phyloP scores from a whole-genome alignment of 495 filamentous ascomycete species.

The Penicillium egyptiacum region DNA sequence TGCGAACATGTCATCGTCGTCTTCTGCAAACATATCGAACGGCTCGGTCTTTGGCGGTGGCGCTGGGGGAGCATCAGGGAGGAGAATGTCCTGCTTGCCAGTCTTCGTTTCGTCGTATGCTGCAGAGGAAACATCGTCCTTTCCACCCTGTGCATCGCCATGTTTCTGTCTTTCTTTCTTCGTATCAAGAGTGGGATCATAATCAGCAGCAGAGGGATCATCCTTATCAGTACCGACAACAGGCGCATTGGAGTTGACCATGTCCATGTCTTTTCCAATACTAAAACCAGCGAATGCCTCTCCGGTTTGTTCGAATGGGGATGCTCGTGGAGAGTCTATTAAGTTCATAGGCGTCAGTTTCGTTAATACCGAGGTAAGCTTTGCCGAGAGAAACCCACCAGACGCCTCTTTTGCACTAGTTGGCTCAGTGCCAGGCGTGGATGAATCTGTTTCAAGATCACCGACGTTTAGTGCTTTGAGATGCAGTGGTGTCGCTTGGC shows the following conservation, averaged over 20 bases:
- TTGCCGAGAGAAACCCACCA: constrained; percentile 24
- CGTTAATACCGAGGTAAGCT: not conserved
- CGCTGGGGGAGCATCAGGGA: constrained; percentile 44
- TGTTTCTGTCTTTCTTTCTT: constrained; percentile 78
- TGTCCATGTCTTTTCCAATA: constrained; percentile 60
- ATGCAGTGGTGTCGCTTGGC: constrained; percentile 68
- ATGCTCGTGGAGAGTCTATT: constrained; percentile 30
- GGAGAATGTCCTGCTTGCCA: constrained; percentile 55
- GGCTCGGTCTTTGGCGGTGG: constrained; percentile 50
- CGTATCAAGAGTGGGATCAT: constrained; percentile 93
- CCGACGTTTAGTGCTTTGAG: constrained; percentile 73
- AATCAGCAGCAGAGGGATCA: constrained; percentile 90
- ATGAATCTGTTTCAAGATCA: constrained; percentile 51
- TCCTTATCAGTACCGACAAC: constrained; percentile 60
- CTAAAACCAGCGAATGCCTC: constrained; percentile 56
- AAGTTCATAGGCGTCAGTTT: constrained; percentile 6
- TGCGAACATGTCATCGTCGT: constrained; percentile 87
- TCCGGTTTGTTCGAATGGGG: constrained; percentile 48
- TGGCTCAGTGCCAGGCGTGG: constrained; percentile 52
- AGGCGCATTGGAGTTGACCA: constrained; percentile 58
- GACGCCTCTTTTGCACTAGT: constrained; percentile 24
- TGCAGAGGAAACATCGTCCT: constrained; percentile 56
- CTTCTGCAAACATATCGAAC: constrained; percentile 96
- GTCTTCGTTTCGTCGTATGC: constrained; percentile 62
- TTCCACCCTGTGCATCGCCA: constrained; percentile 55